Base-by-base conservation (phyloP, 2,329 filamentous ascomycete genomes). In the Juglanconis sp. region DNA sequence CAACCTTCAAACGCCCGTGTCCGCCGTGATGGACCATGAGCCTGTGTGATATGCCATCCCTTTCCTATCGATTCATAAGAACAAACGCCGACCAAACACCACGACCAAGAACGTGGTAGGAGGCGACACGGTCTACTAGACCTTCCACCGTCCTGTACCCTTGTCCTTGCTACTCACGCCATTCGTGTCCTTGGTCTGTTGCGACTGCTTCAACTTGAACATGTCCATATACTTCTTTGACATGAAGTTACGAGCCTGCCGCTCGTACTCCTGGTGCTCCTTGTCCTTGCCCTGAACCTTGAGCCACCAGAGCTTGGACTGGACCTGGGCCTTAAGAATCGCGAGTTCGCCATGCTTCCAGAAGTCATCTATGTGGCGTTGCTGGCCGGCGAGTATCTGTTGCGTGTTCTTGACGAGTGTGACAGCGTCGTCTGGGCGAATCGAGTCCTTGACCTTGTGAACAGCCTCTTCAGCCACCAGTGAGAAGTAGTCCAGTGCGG, bases 271-370 rank as follows among this genome's bases (percentile, higher is more conserved):
- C 3, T 72, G 63, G 1, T 75, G 58, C 64, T 83, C 80, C 15
- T 78, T 74, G 3, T 67, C 69, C 65, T 78, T 80, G 24, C 81
- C 81, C 54, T 77, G 81, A 36, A 84, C 53, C 68, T 78, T 81
- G 53, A 87, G 72, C 82, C 83, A 87, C 73, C 80, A 77, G 36
- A 86, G 74, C 69, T 80, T 84, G 13, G 84, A 84, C 48, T 74
- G 74, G 32, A 87, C 74, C 67, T 85, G 84, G 13, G 84, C 81
- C 44, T 76, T 77, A 34, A 86, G 71, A 9, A 87, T 64, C 1
- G 73, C 71, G 5, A 84, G 69, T 32, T 78, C 71, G 2, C 81
- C 65, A 49, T 78, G 76, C 34, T 76, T 73, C 10, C 72, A 70
- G 15, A 76, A 42, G 7, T 78, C 71, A 53, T 76, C 71, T 2